Conservation (phyloP, 1,284 basidiomycete species). For the Leccinum huronense region DNA sequence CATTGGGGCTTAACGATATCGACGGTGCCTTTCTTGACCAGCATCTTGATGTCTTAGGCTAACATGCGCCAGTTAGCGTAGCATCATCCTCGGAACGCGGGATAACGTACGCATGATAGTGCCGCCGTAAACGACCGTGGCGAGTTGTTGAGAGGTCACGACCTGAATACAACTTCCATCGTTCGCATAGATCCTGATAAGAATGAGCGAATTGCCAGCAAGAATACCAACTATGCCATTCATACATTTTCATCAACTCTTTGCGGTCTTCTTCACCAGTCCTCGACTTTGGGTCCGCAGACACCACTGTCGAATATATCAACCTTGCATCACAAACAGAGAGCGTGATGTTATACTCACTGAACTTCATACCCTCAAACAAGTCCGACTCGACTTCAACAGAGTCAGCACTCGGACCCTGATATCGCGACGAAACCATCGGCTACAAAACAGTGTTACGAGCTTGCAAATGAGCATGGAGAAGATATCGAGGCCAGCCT, state of each 20-base stretch:
- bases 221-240: background rate
- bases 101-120: conserved; percentile 52
- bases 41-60: conserved; percentile 68
- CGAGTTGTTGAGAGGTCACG: conserved; percentile 43
- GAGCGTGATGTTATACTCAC: conserved; percentile 44
- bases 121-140: conserved; percentile 65
- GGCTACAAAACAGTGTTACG: conserved; percentile 39
- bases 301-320: conserved; percentile 53
- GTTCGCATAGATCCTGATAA: conserved; percentile 65
- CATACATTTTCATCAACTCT: conserved; percentile 62
- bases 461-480: background rate
- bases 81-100: background rate
- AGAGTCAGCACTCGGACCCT: conserved; percentile 59
- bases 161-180: conserved; percentile 76
- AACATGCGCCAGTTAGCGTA: conserved; percentile 29
- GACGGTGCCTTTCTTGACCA: conserved; percentile 59
- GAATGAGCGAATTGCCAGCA: conserved; percentile 13
- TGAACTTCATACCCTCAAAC: conserved; percentile 75
- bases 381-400: conserved; percentile 60
- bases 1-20: conserved; percentile 80
- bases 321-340: background rate
- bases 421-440: conserved; percentile 61
- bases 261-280: conserved; percentile 68
- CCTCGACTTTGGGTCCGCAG: conserved; percentile 71
- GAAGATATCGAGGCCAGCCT: conserved; percentile 38